Evolutionary conservation across 2,329 filamentous ascomycete genomes (phyloP), one percentile per base, ranked within the genome.

Genomic region (Kalaharituber pfeilii): DNA sequence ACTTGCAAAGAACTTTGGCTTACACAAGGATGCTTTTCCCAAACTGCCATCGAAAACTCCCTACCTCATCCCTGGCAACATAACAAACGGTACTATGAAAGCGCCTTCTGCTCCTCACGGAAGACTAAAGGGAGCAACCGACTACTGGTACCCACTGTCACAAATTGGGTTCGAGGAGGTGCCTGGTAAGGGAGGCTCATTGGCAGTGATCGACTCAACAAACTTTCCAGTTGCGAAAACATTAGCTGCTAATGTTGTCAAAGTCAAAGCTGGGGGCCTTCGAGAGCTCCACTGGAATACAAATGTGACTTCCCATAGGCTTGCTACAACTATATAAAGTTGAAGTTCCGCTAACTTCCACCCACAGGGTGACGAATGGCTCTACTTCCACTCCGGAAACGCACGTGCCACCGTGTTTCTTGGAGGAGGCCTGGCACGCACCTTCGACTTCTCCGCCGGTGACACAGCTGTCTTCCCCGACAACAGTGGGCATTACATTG

Each of bases 211-310:
- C 39, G 79, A 84, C 63, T 79, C 76, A 1, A 77, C 73, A 33
- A 84, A 80, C 55, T 84, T 84, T 62, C 80, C 80, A 0, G 73
- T 78, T 25, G 72, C 76, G 28, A 81, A 75, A 60, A 84, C 80
- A 0, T 76, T 84, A 50, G 80, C 80, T 1, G 77, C 80, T 0
- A 76, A 78, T 0, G 73, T 81, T 57, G 78, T 84, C 1, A 75
- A 74, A 0, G 70, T 84, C 8, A 73, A 81, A 67, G 81, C 81
- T 0, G 74, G 73, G 36, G 80, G 73, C 1, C 66, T 84, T 36
- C 69, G 81, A 26, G 80, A 84, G 67, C 68, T 84, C 27, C 80
- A 83, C 62, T 84, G 80, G 81, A 79, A 82, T 64, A 80, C 79
- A 1, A 82, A 79, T 62, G 77, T 79, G 7, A 39, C 28, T 18